Evolutionary conservation across 495 filamentous ascomycete genomes (phyloP).

Genomic region (Oleoguttula mirabilis): DNA sequence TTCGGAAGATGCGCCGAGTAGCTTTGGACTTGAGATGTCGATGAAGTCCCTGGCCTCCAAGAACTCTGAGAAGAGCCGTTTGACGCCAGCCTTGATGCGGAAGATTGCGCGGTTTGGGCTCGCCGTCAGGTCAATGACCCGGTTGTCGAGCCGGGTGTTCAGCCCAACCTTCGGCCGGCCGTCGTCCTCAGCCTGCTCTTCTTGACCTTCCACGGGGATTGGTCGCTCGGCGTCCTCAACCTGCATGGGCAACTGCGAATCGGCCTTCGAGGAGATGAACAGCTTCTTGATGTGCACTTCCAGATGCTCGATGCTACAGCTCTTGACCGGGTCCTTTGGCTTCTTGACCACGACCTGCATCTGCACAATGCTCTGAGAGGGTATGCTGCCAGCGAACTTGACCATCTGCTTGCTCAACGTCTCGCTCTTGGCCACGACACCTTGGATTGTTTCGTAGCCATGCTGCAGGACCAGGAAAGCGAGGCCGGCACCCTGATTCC

Average conservation of each 20-base stretch:
- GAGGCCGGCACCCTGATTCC: slow-evolving; percentile 34
- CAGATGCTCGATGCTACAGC: slow-evolving; percentile 60
- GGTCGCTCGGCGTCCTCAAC: slow-evolving; percentile 33
- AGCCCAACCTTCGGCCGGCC: slow-evolving; percentile 32
- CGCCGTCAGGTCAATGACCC: slow-evolving; percentile 32
- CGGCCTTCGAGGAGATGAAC: slow-evolving; percentile 57
- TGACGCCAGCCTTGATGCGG: slow-evolving; percentile 32
- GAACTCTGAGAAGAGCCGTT: slow-evolving; percentile 31
- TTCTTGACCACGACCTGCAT: slow-evolving; percentile 64
- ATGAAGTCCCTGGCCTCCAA: slow-evolving; percentile 28
- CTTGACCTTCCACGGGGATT: slow-evolving; percentile 28
- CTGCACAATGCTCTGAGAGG: slow-evolving; percentile 66
- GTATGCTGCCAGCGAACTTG: slow-evolving; percentile 71
- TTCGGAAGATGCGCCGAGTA: slow-evolving; percentile 33
- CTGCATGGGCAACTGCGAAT: slow-evolving; percentile 53
- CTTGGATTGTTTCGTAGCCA: slow-evolving; percentile 30
- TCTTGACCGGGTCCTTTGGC: slow-evolving; percentile 63
- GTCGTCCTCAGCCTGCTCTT: slow-evolving; percentile 22
- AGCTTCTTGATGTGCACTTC: slow-evolving; percentile 74
- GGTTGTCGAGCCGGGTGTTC: slow-evolving; percentile 33
- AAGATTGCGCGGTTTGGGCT: slow-evolving; percentile 36
- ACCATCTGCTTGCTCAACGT: slow-evolving; percentile 65
- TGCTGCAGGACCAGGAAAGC: slow-evolving; percentile 34
- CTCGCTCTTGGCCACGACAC: slow-evolving; percentile 35
- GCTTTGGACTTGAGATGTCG: slow-evolving; percentile 30